These are phyloP conservation scores for Ophiostoma piceae DNA, from an alignment of 2,329 filamentous ascomycete species.

Conservation along the genomic window DNA sequence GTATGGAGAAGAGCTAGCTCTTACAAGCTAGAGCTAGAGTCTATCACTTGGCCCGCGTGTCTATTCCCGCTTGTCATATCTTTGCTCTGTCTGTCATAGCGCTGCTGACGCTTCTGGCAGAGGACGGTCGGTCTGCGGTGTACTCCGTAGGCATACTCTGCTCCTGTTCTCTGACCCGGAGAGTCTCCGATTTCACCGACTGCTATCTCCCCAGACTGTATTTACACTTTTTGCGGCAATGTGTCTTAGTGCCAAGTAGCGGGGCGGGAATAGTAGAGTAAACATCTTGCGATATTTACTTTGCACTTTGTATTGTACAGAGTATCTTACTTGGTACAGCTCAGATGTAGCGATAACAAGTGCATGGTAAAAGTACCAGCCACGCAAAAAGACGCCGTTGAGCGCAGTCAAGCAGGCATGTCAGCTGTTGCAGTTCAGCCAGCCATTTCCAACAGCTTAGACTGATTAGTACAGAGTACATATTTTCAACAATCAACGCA, in stretches of 20 bases:
- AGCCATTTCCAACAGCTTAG: background rate
- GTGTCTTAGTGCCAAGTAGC: slow-evolving; percentile 2
- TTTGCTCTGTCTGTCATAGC: slow-evolving; percentile 6
- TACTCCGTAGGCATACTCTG: background rate
- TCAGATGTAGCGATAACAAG: background rate
- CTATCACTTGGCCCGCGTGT: background rate
- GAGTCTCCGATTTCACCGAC: background rate
- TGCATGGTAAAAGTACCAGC: background rate
- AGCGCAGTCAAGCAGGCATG: background rate
- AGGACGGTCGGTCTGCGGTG: no score
- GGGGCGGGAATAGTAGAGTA: slow-evolving; percentile 3
- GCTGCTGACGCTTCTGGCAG: background rate
- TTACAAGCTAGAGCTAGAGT: background rate
- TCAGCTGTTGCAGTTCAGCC: background rate
- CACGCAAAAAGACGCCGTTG: background rate
- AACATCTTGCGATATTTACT: background rate
- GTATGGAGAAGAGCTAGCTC: background rate
- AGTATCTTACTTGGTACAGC: no score
- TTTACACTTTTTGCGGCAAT: slow-evolving; percentile 4
- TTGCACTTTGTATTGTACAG: background rate
- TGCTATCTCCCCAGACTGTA: background rate
- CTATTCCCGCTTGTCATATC: background rate
- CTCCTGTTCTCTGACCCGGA: background rate
- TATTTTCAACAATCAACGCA: background rate
- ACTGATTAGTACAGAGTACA: background rate